Percentiles rank a stretch among this genome's conserved stretches.
phyloP scores from a whole-genome alignment of 2,329 filamentous ascomycete species.

The Akanthomyces muscarius region DNA sequence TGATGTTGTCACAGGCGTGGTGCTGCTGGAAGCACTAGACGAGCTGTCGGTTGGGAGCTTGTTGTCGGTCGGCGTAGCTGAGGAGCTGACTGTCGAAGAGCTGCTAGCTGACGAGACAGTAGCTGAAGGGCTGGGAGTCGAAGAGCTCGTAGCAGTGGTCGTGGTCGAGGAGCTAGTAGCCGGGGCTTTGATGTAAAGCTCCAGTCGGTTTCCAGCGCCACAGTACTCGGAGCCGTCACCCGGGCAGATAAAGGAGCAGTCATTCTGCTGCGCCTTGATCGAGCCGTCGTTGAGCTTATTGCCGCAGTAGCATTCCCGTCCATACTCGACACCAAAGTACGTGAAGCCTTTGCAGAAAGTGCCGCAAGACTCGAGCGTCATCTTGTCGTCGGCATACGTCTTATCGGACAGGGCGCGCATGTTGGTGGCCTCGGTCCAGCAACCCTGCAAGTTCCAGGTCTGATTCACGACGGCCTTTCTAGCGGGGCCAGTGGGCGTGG shows the following conservation, averaged over 20 bases:
- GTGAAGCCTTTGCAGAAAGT: slow-evolving; percentile 28
- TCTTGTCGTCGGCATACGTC: slow-evolving; percentile 29
- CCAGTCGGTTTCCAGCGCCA: slow-evolving; percentile 31
- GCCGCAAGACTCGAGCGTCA: slow-evolving; percentile 34
- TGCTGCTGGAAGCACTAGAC: not conserved
- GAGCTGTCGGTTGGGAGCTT: not conserved
- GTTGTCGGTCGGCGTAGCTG: not conserved
- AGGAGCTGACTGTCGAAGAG: not conserved
- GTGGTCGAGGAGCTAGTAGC: not conserved
- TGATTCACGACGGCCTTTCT: slow-evolving; percentile 25
- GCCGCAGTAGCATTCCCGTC: slow-evolving; percentile 38
- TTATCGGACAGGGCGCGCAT: slow-evolving; percentile 30
- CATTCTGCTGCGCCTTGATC: slow-evolving; percentile 28
- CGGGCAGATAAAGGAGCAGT: slow-evolving; percentile 32
- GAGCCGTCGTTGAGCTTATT: slow-evolving; percentile 29
- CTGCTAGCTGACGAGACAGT: not conserved
- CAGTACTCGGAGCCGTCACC: slow-evolving; percentile 34
- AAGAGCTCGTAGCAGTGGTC: not conserved
- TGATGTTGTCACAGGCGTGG: slow-evolving; percentile 1
- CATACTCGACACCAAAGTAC: slow-evolving; percentile 35
- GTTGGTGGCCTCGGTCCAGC: slow-evolving; percentile 33
- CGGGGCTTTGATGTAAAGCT: slow-evolving; percentile 29
- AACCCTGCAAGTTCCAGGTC: slow-evolving; percentile 33
- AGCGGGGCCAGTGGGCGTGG: slow-evolving; percentile 24
- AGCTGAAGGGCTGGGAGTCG: not conserved